Percentiles rank a stretch among this genome's conserved stretches.
phyloP scores from a whole-genome alignment of 1,139 yeast species.

The Arxiozyma slooffiae region DNA sequence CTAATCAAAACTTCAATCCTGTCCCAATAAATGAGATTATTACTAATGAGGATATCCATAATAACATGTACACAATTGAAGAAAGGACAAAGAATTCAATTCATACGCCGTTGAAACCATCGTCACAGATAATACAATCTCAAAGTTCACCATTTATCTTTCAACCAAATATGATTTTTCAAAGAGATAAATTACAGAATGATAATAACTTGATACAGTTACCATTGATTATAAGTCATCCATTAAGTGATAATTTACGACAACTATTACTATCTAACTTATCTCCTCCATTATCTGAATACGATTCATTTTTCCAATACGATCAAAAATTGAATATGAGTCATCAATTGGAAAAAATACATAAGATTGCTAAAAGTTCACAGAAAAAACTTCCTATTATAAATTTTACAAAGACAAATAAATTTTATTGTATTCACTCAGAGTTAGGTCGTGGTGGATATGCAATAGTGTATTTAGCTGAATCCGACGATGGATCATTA shows the following conservation, averaged over 20 bases:
- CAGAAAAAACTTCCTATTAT: slow-evolving; percentile 30
- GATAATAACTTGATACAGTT: background rate
- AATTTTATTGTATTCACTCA: slow-evolving; percentile 46
- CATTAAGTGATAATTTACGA: slow-evolving; percentile 16
- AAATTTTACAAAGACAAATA: slow-evolving; percentile 36
- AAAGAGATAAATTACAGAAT: slow-evolving; percentile 12
- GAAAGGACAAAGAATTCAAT: slow-evolving; percentile 20
- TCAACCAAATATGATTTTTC: slow-evolving; percentile 4
- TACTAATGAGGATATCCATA: slow-evolving; percentile 2
- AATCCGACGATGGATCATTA: slow-evolving; percentile 47
- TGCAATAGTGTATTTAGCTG: slow-evolving; percentile 71
- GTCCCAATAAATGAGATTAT: background rate
- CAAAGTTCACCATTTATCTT: slow-evolving; percentile 7
- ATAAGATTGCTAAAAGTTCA: slow-evolving; percentile 24
- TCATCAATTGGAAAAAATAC: slow-evolving; percentile 31
- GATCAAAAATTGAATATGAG: slow-evolving; percentile 30
- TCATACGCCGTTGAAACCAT: slow-evolving; percentile 6
- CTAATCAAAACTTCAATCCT: background rate
- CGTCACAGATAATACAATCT: slow-evolving; percentile 1
- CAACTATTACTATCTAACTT: slow-evolving; percentile 16
- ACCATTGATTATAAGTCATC: slow-evolving; percentile 15
- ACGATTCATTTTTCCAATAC: slow-evolving; percentile 29
- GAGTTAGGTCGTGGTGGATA: slow-evolving; percentile 74
- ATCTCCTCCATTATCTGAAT: slow-evolving; percentile 28
- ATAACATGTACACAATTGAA: slow-evolving; percentile 27